phyloP scores from a whole-genome alignment of 306 rosid genomes.

The Cicer cuneatum region DNA sequence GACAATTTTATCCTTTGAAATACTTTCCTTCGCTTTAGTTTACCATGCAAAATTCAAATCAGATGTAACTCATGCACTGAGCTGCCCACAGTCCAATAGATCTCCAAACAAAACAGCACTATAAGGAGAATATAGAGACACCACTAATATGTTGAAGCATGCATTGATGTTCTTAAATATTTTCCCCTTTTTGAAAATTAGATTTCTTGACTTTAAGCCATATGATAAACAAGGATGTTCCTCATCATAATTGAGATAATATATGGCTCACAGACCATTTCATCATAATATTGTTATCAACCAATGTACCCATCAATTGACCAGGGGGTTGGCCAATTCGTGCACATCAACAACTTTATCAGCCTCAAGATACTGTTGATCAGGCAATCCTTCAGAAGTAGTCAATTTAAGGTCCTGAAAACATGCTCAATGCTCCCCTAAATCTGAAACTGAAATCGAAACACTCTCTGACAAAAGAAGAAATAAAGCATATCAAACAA shows the following conservation, averaged over 20 bases:
- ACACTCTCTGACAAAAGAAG: slow-evolving; percentile 52
- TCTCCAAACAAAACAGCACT: slow-evolving; percentile 33
- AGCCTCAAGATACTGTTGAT: slow-evolving; percentile 47
- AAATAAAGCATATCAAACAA: slow-evolving; percentile 45
- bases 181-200: slow-evolving; percentile 7
- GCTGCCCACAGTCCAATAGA: slow-evolving; percentile 18
- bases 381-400: slow-evolving; percentile 44
- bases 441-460: slow-evolving; percentile 51
- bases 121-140: too few species aligned
- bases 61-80: slow-evolving; percentile 5
- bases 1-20: slow-evolving; percentile 11
- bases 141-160: not conserved
- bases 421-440: slow-evolving; percentile 53
- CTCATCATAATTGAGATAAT: slow-evolving; percentile 29
- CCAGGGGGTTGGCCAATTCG: slow-evolving; percentile 39
- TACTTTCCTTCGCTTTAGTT: slow-evolving; percentile 33
- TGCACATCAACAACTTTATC: slow-evolving; percentile 44
- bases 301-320: slow-evolving; percentile 42
- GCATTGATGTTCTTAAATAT: slow-evolving; percentile 2
- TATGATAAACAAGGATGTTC: slow-evolving; percentile 19
- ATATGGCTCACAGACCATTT: slow-evolving; percentile 37
- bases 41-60: slow-evolving; percentile 39
- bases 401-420: slow-evolving; percentile 49
- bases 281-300: slow-evolving; percentile 35
- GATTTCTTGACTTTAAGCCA: slow-evolving; percentile 37